Evolutionary conservation across 164 flowering plant species (phyloP).

Genomic region (Protea cynaroides): DNA sequence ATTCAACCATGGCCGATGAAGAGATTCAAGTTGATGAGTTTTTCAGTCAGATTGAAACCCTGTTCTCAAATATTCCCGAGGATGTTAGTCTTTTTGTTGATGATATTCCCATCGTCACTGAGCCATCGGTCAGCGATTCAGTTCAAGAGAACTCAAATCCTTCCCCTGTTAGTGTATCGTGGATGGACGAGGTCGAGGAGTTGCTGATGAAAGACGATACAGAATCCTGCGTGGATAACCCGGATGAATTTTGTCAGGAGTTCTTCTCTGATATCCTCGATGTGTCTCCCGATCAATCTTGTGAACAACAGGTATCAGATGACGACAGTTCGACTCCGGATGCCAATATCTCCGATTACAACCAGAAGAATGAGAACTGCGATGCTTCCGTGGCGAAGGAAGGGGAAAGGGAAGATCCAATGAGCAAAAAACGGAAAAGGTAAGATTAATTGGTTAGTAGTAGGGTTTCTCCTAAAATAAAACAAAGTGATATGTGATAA

Average conservation of each 20-base stretch:
- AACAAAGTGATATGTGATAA: too few relatives aligned
- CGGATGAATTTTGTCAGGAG: conserved; percentile 10
- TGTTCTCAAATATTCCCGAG: conserved; percentile 3
- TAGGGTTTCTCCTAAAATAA: background rate
- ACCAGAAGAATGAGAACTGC: conserved; percentile 11
- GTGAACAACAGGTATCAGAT: background rate
- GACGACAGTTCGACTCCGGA: conserved; percentile 18
- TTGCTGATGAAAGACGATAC: conserved; percentile 40
- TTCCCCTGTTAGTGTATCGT: conserved; percentile 16
- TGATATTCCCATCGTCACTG: background rate
- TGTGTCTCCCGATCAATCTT: conserved; percentile 13
- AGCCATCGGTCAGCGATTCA: background rate
- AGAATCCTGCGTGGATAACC: background rate
- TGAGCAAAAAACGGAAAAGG: conserved; percentile 58
- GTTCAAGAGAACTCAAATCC: background rate
- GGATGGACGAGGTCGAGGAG: conserved; percentile 36
- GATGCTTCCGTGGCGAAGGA: conserved; percentile 9
- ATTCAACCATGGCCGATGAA: conserved; percentile 10
- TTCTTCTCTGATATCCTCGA: conserved; percentile 33
- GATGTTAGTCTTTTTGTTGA: conserved; percentile 2
- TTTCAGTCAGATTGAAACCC: background rate
- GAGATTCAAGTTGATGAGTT: background rate
- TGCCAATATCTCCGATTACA: conserved; percentile 12
- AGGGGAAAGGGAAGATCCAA: conserved; percentile 21
- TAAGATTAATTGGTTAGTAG: conserved; percentile 12